These are phyloP conservation scores for Ascochyta pisi DNA, from an alignment of 2,329 filamentous ascomycete species.

Conservation along the genomic window DNA sequence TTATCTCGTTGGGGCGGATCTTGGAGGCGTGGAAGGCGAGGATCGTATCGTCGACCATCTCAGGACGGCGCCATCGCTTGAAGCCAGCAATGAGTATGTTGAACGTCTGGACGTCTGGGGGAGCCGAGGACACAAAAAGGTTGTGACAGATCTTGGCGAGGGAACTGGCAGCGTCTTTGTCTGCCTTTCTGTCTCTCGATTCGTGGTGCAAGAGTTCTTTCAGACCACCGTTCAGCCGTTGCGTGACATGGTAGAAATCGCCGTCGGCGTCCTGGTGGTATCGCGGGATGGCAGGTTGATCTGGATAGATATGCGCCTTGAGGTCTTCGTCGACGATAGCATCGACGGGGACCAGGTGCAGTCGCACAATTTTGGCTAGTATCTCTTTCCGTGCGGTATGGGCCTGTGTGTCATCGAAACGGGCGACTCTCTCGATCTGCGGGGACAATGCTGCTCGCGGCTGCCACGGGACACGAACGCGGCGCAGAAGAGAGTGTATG, in stretches of 20 bases:
- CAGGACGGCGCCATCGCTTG: conserved; percentile 32
- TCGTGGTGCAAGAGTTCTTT: conserved; percentile 27
- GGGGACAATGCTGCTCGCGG: conserved; percentile 25
- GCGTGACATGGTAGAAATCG: conserved; percentile 38
- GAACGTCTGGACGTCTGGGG: conserved; percentile 72
- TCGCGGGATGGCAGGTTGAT: conserved; percentile 28
- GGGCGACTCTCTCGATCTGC: conserved; percentile 27
- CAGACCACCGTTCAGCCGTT: conserved; percentile 43
- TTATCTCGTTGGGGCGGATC: conserved; percentile 56
- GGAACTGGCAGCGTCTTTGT: conserved; percentile 22
- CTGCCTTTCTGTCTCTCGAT: conserved; percentile 17
- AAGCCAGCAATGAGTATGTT: conserved; percentile 76
- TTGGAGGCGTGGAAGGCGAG: conserved; percentile 44
- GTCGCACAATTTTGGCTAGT: conserved; percentile 19
- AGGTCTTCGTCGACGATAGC: conserved; percentile 20
- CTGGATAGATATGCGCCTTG: conserved; percentile 14
- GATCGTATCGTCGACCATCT: conserved; percentile 41
- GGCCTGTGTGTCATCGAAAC: conserved; percentile 4
- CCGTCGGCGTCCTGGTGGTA: conserved; percentile 51
- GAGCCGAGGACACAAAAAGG: conserved; percentile 66
- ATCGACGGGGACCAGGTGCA: conserved; percentile 20
- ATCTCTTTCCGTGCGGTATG: conserved; percentile 24
- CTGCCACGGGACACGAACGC: conserved; percentile 15
- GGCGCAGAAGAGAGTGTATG: conserved; percentile 45
- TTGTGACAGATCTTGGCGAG: conserved; percentile 63